phyloP scores from a whole-genome alignment of 345 rosid genomes.

The Hibiscus syriacus region DNA sequence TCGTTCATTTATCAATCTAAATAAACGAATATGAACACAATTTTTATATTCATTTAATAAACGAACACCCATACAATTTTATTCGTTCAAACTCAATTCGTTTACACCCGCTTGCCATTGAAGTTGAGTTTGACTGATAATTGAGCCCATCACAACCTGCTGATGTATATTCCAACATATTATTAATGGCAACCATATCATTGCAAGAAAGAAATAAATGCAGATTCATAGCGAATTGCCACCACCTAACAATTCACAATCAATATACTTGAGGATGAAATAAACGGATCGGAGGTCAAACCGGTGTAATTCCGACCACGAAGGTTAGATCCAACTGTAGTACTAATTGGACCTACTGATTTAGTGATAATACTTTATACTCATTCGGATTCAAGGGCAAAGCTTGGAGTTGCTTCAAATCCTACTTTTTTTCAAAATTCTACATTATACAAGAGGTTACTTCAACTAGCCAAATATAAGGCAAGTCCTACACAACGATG shows the following conservation, averaged over 20 bases:
- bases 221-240: neutral
- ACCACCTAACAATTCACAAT: neutral
- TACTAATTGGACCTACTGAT: neutral
- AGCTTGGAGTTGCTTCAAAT: neutral
- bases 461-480: neutral
- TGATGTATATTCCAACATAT: neutral
- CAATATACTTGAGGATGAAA: too few species aligned
- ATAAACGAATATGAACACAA: too few species aligned
- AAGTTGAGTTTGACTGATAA: too few species aligned
- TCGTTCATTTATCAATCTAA: too few species aligned
- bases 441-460: slow-evolving; percentile 1
- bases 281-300: neutral
- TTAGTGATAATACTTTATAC: neutral
- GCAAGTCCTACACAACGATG: neutral
- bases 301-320: neutral
- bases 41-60: too few species aligned
- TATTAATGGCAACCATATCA: neutral
- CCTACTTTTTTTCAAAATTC: neutral
- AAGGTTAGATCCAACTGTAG: neutral
- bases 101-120: too few species aligned
- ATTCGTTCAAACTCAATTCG: too few species aligned
- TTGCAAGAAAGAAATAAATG: neutral
- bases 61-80: too few species aligned
- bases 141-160: neutral
- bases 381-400: too few species aligned